phyloP scores from a whole-genome alignment of 2,329 filamentous ascomycete species.

The Cytospora leucostoma region DNA sequence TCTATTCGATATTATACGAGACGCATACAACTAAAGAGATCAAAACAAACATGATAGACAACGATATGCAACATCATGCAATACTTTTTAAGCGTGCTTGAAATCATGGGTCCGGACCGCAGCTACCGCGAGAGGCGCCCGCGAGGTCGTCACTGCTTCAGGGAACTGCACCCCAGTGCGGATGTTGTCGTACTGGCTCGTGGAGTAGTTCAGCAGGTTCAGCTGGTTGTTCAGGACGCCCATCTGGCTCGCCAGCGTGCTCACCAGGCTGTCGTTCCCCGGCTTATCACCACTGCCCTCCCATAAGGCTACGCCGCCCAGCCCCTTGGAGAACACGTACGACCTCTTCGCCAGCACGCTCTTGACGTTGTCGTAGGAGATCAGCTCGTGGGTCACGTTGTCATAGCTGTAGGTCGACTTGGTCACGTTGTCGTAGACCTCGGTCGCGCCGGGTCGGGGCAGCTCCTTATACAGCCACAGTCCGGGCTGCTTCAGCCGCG shows the following conservation, averaged over 20 bases:
- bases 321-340: slow-evolving; percentile 60
- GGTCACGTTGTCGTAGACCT: slow-evolving; percentile 57
- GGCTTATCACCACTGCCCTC: slow-evolving; percentile 69
- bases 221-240: slow-evolving; percentile 49
- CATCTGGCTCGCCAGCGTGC: slow-evolving; percentile 49
- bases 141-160: slow-evolving; percentile 4
- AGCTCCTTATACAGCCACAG: slow-evolving; percentile 75
- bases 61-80: neutral
- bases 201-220: slow-evolving; percentile 59
- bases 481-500: slow-evolving; percentile 51
- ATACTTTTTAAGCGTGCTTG: neutral
- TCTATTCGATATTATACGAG: neutral
- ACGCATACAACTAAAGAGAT: neutral
- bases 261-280: slow-evolving; percentile 59
- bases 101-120: slow-evolving; percentile 9
- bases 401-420: slow-evolving; percentile 76
- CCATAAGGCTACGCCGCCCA: slow-evolving; percentile 85
- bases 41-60: neutral
- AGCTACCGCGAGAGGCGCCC: neutral
- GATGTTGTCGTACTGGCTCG: slow-evolving; percentile 61
- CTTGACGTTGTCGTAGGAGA: slow-evolving; percentile 67
- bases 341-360: slow-evolving; percentile 62
- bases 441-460: slow-evolving; percentile 59
- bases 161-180: slow-evolving; percentile 34
- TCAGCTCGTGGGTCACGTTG: slow-evolving; percentile 55